Conservation (phyloP, 2,329 filamentous ascomycete genomes). For the Diaporthe ilicicola region DNA sequence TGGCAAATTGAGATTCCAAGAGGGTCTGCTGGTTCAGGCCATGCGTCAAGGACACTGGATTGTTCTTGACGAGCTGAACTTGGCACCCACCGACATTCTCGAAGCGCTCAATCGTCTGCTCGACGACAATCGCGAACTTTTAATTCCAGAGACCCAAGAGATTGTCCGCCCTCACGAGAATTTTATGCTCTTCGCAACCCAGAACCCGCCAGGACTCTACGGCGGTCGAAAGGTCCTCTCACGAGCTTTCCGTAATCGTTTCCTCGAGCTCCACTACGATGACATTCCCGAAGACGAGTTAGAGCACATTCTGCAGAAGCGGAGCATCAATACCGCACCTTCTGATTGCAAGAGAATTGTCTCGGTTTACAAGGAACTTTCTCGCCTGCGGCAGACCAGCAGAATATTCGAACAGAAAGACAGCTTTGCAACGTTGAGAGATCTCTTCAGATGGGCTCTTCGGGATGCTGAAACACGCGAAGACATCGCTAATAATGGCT, state of each 20-base stretch:
- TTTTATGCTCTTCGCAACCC: slow-evolving; percentile 98
- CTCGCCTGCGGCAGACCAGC: slow-evolving; percentile 86
- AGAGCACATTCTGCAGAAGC: slow-evolving; percentile 87
- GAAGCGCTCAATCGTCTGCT: slow-evolving; percentile 95
- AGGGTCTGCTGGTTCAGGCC: slow-evolving; percentile 91
- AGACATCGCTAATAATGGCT: slow-evolving; percentile 89
- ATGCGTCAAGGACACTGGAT: slow-evolving; percentile 97
- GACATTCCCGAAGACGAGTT: slow-evolving; percentile 97
- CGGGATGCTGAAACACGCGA: slow-evolving; percentile 85
- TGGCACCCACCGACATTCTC: slow-evolving; percentile 95
- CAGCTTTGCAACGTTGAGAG: slow-evolving; percentile 94
- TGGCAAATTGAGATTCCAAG: slow-evolving; percentile 88
- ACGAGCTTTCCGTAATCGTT: slow-evolving; percentile 94
- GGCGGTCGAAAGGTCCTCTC: slow-evolving; percentile 94
- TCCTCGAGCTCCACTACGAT: slow-evolving; percentile 96
- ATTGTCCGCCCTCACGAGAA: slow-evolving; percentile 90
- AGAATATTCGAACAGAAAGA: slow-evolving; percentile 96
- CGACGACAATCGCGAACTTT: slow-evolving; percentile 94
- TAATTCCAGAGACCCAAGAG: slow-evolving; percentile 97
- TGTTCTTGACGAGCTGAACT: slow-evolving; percentile 94
- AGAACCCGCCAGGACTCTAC: slow-evolving; percentile 95
- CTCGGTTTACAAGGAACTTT: slow-evolving; percentile 91
- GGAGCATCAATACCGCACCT: slow-evolving; percentile 86
- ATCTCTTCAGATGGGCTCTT: slow-evolving; percentile 94
- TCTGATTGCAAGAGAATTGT: slow-evolving; percentile 94